Base-by-base conservation (phyloP, 805 yeast genomes). In the Jamesozyma gamospora region DNA sequence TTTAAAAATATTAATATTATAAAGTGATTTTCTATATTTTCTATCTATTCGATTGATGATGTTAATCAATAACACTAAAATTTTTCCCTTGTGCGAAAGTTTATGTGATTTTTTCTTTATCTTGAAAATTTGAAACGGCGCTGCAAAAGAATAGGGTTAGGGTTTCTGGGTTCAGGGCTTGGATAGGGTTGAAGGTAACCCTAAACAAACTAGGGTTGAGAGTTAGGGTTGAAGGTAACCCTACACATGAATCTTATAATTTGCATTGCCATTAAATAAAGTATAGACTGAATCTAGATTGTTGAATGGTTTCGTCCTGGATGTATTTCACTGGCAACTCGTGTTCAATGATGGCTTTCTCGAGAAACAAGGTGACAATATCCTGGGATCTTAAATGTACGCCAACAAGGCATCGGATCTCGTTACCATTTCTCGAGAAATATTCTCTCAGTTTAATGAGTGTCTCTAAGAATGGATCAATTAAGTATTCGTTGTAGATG, bases 401-500 rank as follows among this genome's bases (percentile, higher is more conserved):
- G 4, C 64, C 65, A 3, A 60, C 37, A 5, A 60, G 30, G 11
- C 51, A 49, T 10, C 40, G 48, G 1, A 43, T 37, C 2, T 34
- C 35, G 10, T 16, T 16, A 19, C 4, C 5, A 8, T 28, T 21
- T 5, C 24, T 21, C 24, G 8, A 27, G 35, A 41, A 52, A 27
- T 36, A 42, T 5, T 35, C 25, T 10, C 39, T 26, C 14, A 56
- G 40, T 28, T 44, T 44, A 2, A 15, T 36, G n/a, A 60, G 27
- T 6, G 62, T 56, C 11, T 43, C 34, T 14, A 61, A 40, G 35
- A 55, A 58, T 3, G 63, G 62, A 2, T 43, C 46, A n/a, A 60
- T 58, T 14, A 61, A 41, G 32, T 46, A 60, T 21, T 58, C 64
- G 38, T 61, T 61, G 49, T 61, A 61, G 4, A 61, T 55, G 11